phyloP scores from a whole-genome alignment of 306 rosid species.

The Vigna radiata region DNA sequence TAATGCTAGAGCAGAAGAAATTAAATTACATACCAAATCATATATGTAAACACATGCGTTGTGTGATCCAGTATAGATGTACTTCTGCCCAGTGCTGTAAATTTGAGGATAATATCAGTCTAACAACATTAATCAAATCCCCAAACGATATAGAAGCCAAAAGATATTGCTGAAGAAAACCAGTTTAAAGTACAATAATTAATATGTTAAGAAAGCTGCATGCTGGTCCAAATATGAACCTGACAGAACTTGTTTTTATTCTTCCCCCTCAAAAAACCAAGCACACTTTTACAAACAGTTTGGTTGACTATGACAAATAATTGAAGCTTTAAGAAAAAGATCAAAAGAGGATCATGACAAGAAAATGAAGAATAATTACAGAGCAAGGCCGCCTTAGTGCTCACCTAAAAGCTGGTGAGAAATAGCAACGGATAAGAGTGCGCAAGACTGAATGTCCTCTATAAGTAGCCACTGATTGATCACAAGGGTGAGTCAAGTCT shows the following conservation, averaged over 20 bases:
- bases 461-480: slow-evolving; percentile 85
- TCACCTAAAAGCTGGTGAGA: slow-evolving; percentile 91
- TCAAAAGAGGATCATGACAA: slow-evolving; percentile 19
- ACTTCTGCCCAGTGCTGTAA: slow-evolving; percentile 98
- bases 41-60: slow-evolving; percentile 79
- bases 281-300: neutral
- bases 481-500: slow-evolving; percentile 70
- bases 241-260: slow-evolving; percentile 14
- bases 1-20: slow-evolving; percentile 6
- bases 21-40: slow-evolving; percentile 76
- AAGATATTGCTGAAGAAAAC: neutral
- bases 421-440: slow-evolving; percentile 93
- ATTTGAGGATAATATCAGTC: slow-evolving; percentile 29
- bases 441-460: slow-evolving; percentile 90
- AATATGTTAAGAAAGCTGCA: slow-evolving; percentile 26
- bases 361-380: slow-evolving; percentile 14
- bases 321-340: slow-evolving; percentile 27
- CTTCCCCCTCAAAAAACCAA: neutral
- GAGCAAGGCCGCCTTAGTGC: slow-evolving; percentile 15
- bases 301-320: slow-evolving; percentile 4
- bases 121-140: slow-evolving; percentile 28
- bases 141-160: slow-evolving; percentile 17
- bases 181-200: neutral
- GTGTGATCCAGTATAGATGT: slow-evolving; percentile 95
- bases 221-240: slow-evolving; percentile 29